Conservation (phyloP, 805 yeast genomes). For the Maudiozyma barnettii region DNA sequence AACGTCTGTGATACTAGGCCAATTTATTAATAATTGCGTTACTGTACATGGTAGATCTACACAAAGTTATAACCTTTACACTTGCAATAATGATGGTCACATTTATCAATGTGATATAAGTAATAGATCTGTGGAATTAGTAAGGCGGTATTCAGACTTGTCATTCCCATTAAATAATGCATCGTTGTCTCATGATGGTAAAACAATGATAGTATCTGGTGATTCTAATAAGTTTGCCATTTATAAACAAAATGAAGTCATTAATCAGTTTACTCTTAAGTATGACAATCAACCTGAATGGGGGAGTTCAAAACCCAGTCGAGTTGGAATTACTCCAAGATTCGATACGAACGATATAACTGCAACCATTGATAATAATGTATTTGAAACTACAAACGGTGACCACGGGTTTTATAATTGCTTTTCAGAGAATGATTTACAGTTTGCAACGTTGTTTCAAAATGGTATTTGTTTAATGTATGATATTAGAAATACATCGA, state of each 20-base stretch:
- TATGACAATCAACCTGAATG: constrained; percentile 23
- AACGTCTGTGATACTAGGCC: constrained; percentile 56
- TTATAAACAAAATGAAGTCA: constrained; percentile 30
- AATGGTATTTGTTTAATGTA: constrained; percentile 72
- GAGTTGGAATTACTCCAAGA: constrained; percentile 15
- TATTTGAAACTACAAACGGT: constrained; percentile 44
- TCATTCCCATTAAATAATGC: constrained; percentile 71
- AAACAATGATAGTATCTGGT: constrained; percentile 59
- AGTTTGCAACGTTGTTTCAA: constrained; percentile 76
- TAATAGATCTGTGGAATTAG: constrained; percentile 37
- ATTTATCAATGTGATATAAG: constrained; percentile 56
- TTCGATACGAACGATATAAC: constrained; percentile 24
- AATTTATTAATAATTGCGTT: constrained; percentile 76
- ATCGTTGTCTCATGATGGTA: constrained; percentile 52
- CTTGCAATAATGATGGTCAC: constrained; percentile 77
- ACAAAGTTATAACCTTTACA: constrained; percentile 44
- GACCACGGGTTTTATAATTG: constrained; percentile 81
- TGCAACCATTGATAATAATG: constrained; percentile 21
- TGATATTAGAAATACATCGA: constrained; percentile 55
- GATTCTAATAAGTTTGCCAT: constrained; percentile 63
- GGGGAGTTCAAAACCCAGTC: constrained; percentile 21
- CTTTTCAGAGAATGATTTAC: constrained; percentile 63
- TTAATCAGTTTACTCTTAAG: constrained; percentile 20
- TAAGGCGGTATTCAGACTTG: constrained; percentile 36
- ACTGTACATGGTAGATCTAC: constrained; percentile 38